Conservation (phyloP, 306 rosid species). For the Heteromeles arbutifolia region DNA sequence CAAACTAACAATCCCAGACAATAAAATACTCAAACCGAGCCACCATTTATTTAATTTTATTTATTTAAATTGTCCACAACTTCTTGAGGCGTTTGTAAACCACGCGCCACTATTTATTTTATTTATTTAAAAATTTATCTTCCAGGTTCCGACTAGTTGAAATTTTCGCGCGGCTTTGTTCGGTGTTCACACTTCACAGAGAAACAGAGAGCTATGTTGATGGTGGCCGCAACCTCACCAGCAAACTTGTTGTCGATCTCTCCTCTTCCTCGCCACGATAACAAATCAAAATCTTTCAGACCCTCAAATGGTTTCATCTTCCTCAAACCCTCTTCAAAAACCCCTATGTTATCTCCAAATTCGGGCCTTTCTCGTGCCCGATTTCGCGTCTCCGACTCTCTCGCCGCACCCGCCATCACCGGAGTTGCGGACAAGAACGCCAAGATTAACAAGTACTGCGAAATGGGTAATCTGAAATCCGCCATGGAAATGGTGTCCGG, state of each 20-base stretch:
- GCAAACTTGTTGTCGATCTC: slow-evolving; percentile 19
- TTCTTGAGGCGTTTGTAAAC: background rate
- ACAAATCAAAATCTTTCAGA: background rate
- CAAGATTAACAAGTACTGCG: slow-evolving; percentile 29
- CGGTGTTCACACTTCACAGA: background rate
- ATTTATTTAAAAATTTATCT: background rate
- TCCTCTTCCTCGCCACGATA: slow-evolving; percentile 6
- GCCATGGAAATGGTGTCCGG: slow-evolving; percentile 41
- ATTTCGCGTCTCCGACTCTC: slow-evolving; percentile 16
- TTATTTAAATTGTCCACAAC: slow-evolving; percentile 23
- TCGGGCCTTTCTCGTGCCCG: slow-evolving; percentile 13
- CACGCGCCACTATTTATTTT: slow-evolving; percentile 20
- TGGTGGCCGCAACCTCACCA: slow-evolving; percentile 22
- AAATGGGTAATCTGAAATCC: slow-evolving; percentile 46
- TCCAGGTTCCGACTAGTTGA: background rate
- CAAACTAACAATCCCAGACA: no score
- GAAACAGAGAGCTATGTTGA: slow-evolving; percentile 20
- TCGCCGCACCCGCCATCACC: slow-evolving; percentile 10
- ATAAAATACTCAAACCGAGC: background rate
- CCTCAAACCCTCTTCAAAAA: slow-evolving; percentile 23
- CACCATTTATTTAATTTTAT: no score
- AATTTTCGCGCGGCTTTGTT: slow-evolving; percentile 12
- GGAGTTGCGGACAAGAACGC: slow-evolving; percentile 13
- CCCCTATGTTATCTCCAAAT: slow-evolving; percentile 15
- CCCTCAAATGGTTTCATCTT: slow-evolving; percentile 22